Percentiles rank a stretch among this genome's conserved stretches.
These are phyloP conservation scores for Allomyces javanicus DNA, from an alignment of 192 early-diverging fungal genomes.

Conservation along the genomic window DNA sequence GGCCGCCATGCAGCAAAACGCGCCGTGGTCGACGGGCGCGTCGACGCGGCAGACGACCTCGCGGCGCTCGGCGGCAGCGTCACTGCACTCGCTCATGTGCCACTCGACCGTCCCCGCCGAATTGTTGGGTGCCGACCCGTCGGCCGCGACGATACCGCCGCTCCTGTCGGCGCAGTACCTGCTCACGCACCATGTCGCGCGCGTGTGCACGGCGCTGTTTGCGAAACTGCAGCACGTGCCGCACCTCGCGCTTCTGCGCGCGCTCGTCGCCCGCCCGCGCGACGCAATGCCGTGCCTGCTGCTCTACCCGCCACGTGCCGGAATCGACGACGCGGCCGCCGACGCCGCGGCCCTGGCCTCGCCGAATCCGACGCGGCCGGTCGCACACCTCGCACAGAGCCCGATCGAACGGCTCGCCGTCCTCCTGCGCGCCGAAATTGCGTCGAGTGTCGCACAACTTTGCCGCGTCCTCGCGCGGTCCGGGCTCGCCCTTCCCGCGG, in stretches of 20 bases:
- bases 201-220: background rate
- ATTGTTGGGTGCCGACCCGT: too few species aligned
- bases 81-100: too few species aligned
- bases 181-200: background rate
- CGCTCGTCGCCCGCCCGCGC: background rate
- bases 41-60: too few species aligned
- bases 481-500: background rate
- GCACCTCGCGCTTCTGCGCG: background rate
- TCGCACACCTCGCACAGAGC: too few species aligned
- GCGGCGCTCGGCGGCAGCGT: too few species aligned
- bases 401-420: background rate
- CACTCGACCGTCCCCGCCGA: too few species aligned
- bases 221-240: background rate
- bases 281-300: background rate
- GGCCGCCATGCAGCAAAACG: background rate
- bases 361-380: too few species aligned
- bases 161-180: background rate
- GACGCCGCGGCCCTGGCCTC: too few species aligned
- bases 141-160: background rate
- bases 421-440: background rate
- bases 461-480: background rate
- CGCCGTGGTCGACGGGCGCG: background rate
- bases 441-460: background rate
- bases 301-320: too few species aligned
- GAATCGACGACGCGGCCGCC: too few species aligned